Evolutionary conservation across 2,329 filamentous ascomycete genomes (phyloP).

Genomic region (Falciphora oryzae): DNA sequence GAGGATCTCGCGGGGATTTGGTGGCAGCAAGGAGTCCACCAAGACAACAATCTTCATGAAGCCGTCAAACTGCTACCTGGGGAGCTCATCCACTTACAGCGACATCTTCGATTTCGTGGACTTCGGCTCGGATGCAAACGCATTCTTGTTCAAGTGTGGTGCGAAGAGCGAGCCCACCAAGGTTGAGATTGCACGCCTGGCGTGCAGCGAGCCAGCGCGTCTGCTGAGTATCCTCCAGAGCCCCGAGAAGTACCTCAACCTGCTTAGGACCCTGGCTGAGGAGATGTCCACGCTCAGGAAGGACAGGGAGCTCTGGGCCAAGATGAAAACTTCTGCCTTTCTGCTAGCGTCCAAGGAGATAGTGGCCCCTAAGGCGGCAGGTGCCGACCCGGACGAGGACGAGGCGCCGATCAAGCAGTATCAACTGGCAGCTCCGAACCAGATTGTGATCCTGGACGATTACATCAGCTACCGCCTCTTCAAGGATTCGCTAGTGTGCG

Average conservation of each 20-base stretch:
- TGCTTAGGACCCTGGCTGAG: slow-evolving; percentile 77
- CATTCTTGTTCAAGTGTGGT: slow-evolving; percentile 81
- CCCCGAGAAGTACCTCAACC: slow-evolving; percentile 77
- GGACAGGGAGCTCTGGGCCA: slow-evolving; percentile 71
- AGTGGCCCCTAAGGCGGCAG: slow-evolving; percentile 25
- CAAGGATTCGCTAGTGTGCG: slow-evolving; percentile 75
- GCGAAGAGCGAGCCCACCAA: slow-evolving; percentile 89
- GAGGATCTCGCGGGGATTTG: slow-evolving; percentile 22
- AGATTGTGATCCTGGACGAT: slow-evolving; percentile 79
- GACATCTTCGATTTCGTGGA: slow-evolving; percentile 97
- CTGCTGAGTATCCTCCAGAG: slow-evolving; percentile 75
- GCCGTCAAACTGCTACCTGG: slow-evolving; percentile 76
- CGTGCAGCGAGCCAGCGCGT: slow-evolving; percentile 77
- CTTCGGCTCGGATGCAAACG: slow-evolving; percentile 81
- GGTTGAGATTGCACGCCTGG: slow-evolving; percentile 72
- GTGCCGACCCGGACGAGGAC: slow-evolving; percentile 50
- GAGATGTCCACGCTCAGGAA: slow-evolving; percentile 63
- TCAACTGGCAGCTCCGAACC: slow-evolving; percentile 63
- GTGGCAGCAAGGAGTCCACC: slow-evolving; percentile 26
- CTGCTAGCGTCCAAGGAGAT: slow-evolving; percentile 80
- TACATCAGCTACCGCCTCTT: slow-evolving; percentile 86
- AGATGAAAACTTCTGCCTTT: slow-evolving; percentile 70
- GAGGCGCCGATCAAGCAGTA: slow-evolving; percentile 67
- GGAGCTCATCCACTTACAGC: slow-evolving; percentile 62
- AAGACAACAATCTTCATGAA: slow-evolving; percentile 49